These are phyloP conservation scores for Triadica sebifera DNA, from an alignment of 345 rosid species.

Conservation along the genomic window DNA sequence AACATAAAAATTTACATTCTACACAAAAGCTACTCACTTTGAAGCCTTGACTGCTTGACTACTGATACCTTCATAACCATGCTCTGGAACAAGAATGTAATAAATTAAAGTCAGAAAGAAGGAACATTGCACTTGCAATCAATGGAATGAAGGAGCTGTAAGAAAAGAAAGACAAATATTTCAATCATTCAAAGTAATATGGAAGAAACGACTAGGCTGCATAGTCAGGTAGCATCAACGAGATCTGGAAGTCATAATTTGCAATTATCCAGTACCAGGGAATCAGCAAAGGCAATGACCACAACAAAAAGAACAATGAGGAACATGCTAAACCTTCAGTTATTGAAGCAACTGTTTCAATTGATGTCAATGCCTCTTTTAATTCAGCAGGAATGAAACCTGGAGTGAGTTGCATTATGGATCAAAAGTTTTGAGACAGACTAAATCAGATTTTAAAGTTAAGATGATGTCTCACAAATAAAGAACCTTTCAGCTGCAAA, in stretches of 20 bases:
- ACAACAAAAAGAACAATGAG: not conserved
- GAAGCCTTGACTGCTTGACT: constrained; percentile 15
- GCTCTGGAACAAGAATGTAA: not conserved
- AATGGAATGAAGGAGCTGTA: not conserved
- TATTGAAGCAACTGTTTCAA: not conserved
- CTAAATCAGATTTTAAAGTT: not conserved
- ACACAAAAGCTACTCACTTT: constrained; percentile 18
- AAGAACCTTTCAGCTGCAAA: constrained; percentile 26
- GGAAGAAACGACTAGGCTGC: not conserved
- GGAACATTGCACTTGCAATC: not conserved
- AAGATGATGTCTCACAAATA: not conserved
- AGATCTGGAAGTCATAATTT: not conserved
- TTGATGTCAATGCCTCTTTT: constrained; percentile 1
- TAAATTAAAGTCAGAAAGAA: not conserved
- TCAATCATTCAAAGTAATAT: not conserved
- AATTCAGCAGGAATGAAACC: constrained; percentile 22
- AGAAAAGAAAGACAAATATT: not conserved
- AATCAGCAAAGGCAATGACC: not conserved
- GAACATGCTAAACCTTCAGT: constrained; percentile 7
- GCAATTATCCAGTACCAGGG: not conserved
- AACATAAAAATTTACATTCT: not conserved
- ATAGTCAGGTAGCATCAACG: not conserved
- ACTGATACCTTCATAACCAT: not conserved
- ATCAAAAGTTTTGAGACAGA: not conserved
- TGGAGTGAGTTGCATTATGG: not conserved